Base-by-base conservation (phyloP, 257 asterid species). In the Solanum pennellii region DNA sequence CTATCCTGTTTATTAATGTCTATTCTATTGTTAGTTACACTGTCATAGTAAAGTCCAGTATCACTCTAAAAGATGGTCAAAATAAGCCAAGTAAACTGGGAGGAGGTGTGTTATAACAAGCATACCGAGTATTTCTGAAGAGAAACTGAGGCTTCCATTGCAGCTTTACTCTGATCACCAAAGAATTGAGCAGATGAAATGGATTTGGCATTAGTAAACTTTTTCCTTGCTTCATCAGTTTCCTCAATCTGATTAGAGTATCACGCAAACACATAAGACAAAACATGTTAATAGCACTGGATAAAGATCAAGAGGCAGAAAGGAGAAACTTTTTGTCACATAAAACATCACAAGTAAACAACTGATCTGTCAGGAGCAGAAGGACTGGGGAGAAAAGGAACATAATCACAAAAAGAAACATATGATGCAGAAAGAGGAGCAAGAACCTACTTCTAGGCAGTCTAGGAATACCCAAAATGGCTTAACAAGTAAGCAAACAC, bases 211-310 rank as follows among this genome's bases (percentile, higher is more conserved):
- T 95, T 96, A 33, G 98, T 86, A 91, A 97, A 97, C 91, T 97
- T 97, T 95, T 96, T 97, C 93, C 99, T 93, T 15, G 99, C 99
- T 90, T 97, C 99, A 89, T 97, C 99, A 16, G 94, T 93, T 92
- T 97, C 99, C 93, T 96, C 98, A 86, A 93, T 92, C 99, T 97
- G 94, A 82, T 82, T 82, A 49, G 29, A 29, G 29, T 82, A 82
- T 20, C 29, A 80, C 13, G 20, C 39, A 80, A 29, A 47, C 68
- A 80, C 37, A 29, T 6, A 47, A 47, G 68, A 39, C 5, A 45
- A 79, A 76, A 44, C 65, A 79, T 44, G 20, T 15, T 8, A 44
- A 79, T 25, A 79, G 41, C 25, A 25, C 37, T 25, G 25, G 84
- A 79, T 79, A 45, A 79, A 79, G 66, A 45, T 79, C 25, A 79